Base-by-base conservation (phyloP, 805 yeast genomes). In the Barnettozyma botsteinii region DNA sequence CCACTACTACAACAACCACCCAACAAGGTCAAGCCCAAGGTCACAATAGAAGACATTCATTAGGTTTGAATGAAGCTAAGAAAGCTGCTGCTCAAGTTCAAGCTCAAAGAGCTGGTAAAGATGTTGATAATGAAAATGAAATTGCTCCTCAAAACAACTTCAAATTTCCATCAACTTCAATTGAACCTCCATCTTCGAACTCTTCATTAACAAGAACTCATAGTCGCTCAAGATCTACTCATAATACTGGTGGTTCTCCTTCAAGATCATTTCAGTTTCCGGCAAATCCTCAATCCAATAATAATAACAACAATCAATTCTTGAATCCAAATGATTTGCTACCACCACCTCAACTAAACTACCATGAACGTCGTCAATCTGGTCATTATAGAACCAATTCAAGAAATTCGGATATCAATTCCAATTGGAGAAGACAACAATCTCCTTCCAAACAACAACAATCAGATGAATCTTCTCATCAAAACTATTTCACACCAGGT, bases 41-140 rank as follows among this genome's bases (percentile, higher is more conserved):
- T 26, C 98, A 91, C 59, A 67, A 72, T 31, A 79, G 98, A 66
- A 78, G 98, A 60, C 98, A 91, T 60, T 88, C 97, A 0, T 67
- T 91, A 44, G 97, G 95, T 3, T 69, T 91, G 42, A 80, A 80
- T 38, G 98, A 91, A 63, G 98, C 98, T 11, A 88, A 85, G 53
- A 81, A 81, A 51, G 97, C 97, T 7, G 98, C 98, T n/a, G 96
- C 96, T 5, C 81, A 80, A 50, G 89, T 80, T 28, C 87, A 81
- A 56, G 81, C 83, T 2, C 93, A 86, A 58, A 73, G 88, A 60
- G 62, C 55, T 3, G 57, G 58, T 7, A 52, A 43, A 36, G 55
- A 47, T 1, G 37, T 46, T 12, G 49, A 55, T 10, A 41, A 43
- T 33, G 48, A 38, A 36, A 48, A 27, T 19, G 33, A 28, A 31